Conservation (phyloP, 495 filamentous ascomycete genomes). For the Xylaria bambusicola region DNA sequence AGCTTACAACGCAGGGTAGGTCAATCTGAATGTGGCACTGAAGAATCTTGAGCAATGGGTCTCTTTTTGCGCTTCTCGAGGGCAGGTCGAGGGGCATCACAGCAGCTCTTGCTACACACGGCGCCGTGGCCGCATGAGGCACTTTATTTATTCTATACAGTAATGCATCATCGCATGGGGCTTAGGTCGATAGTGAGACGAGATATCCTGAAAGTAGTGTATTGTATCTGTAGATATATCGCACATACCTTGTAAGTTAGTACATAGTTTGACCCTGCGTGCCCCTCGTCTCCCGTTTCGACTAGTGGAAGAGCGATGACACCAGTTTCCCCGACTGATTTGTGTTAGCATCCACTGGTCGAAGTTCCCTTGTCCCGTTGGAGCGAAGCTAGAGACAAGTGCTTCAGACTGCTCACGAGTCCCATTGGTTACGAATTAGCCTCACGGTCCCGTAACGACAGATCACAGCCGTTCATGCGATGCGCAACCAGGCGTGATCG, state of each 20-base stretch:
- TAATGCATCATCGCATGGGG: neutral
- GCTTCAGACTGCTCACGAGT: neutral
- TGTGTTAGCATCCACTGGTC: neutral
- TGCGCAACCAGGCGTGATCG: neutral
- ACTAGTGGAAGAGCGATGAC: neutral
- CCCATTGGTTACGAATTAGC: slow-evolving; percentile 9
- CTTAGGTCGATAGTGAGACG: neutral
- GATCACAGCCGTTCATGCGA: slow-evolving; percentile 1
- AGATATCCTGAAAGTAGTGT: neutral
- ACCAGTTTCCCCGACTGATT: neutral
- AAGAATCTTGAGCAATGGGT: too few relatives aligned
- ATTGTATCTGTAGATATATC: too few relatives aligned
- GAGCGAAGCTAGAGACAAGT: slow-evolving; percentile 3
- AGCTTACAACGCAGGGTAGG: too few relatives aligned
- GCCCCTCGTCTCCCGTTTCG: neutral
- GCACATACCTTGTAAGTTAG: too few relatives aligned
- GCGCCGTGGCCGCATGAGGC: too few relatives aligned
- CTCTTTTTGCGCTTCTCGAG: too few relatives aligned
- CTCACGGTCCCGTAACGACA: neutral
- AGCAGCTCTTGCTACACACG: too few relatives aligned
- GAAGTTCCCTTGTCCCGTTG: slow-evolving; percentile 15
- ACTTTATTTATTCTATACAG: too few relatives aligned
- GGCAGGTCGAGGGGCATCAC: too few relatives aligned
- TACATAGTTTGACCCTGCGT: neutral
- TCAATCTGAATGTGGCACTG: too few relatives aligned